Conservation (phyloP, 1,284 basidiomycete species). For the Inonotus obliquus region DNA sequence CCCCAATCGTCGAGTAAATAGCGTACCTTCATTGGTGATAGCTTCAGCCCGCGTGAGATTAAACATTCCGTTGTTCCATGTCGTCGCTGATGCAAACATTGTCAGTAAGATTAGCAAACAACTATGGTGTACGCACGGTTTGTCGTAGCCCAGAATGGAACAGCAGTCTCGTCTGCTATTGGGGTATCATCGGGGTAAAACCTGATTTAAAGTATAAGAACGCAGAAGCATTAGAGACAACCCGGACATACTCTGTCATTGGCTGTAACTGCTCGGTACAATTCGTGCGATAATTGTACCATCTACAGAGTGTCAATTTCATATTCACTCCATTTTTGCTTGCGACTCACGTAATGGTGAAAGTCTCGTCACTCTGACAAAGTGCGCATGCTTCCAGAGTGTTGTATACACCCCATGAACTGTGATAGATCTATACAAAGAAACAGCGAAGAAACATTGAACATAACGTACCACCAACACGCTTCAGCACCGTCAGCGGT, state of each 20-base stretch:
- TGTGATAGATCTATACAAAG: not conserved
- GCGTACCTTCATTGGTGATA: not conserved
- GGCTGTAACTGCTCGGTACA: constrained; percentile 7
- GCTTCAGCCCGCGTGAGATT: not conserved
- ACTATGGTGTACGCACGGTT: constrained; percentile 6
- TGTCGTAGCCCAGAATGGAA: constrained; percentile 15
- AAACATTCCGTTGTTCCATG: not conserved
- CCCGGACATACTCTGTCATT: constrained; percentile 1
- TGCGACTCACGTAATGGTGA: not conserved
- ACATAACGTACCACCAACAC: not conserved
- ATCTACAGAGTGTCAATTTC: not conserved
- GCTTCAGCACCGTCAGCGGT: not conserved
- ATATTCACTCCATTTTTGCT: not conserved
- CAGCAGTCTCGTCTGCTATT: constrained; percentile 13
- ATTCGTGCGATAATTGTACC: constrained; percentile 4
- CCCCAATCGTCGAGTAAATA: not conserved
- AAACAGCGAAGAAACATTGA: too few relatives aligned
- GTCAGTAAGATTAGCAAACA: not conserved
- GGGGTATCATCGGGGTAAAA: not conserved
- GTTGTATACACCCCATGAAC: constrained; percentile 18
- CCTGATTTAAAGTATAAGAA: not conserved
- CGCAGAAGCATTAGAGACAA: not conserved
- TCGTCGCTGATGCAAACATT: not conserved
- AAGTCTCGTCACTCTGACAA: constrained; percentile 1
- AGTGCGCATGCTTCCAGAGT: constrained; percentile 14